Base-by-base conservation (phyloP, 495 filamentous ascomycete genomes). In the Chaetomidium leptoderma region DNA sequence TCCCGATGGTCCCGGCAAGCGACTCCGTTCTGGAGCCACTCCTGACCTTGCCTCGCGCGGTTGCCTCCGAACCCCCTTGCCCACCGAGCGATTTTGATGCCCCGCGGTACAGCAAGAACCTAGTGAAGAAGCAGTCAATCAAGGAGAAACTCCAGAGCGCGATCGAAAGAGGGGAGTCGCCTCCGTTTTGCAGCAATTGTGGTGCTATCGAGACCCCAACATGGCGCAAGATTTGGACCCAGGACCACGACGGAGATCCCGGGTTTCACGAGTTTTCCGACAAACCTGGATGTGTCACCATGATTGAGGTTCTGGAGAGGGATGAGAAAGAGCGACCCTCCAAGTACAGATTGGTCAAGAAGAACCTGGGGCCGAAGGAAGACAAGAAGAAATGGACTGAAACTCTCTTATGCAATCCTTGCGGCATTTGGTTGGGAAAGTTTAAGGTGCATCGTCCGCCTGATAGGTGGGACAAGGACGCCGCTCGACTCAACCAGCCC, bases 191-290 rank as follows among this genome's bases (percentile, higher is more conserved):
- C 68, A 82, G 83, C 53, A 93, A 97, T 66, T 98, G 93, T 64
- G 93, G 93, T 6, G 87, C 89, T 16, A 93, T 98, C 57, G 88
- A 96, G 65, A 98, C 93, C 1, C 88, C 92, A 0, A 95, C 91
- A 0, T 98, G 93, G 93, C 82, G 93, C 33, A 93, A 92, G 59
- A 88, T 91, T 2, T 95, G 86, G 81, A 80, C 81, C 10, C 89
- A 88, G 64, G 77, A 86, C 7, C 73, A 84, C 23, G 65, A 72
- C 16, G 89, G 88, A 0, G 74, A 72, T 27, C 86, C 87, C 11
- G 70, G 78, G 10, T 78, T 85, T 62, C 77, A 87, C 53, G 78
- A 87, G 44, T 78, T 84, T 36, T 85, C 86, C 5, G 83, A 86
- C 39, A 85, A 87, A 60, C 82, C 84, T 23, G 83, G 82, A 29